Percentiles rank a stretch among this genome's conserved stretches.
phyloP scores from a whole-genome alignment of 208 protist genomes.

The Porcisia deanei region DNA sequence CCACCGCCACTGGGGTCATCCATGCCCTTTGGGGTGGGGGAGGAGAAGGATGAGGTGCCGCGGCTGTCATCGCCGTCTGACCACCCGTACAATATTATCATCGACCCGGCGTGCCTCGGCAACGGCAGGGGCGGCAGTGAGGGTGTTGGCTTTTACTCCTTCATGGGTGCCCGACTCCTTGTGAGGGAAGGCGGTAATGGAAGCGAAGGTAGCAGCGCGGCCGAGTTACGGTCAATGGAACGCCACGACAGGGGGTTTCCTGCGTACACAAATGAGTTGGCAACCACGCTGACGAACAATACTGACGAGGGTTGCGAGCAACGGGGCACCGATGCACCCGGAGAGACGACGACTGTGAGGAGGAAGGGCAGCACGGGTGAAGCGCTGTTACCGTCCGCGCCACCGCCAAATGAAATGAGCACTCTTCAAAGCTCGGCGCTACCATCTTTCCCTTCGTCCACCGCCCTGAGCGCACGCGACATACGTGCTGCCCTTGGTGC shows the following conservation, averaged over 20 bases:
- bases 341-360: not conserved
- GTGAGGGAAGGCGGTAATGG: not conserved
- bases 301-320: not conserved
- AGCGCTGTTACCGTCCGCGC: not conserved
- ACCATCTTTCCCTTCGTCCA: not conserved
- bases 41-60: not conserved
- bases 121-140: not conserved
- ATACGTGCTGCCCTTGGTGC: not conserved
- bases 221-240: not conserved
- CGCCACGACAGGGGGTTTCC: not conserved
- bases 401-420: not conserved
- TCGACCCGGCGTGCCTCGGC: not conserved
- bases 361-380: not conserved
- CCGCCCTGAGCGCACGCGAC: not conserved
- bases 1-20: not conserved
- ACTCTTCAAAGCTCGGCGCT: not conserved
- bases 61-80: not conserved
- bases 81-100: conserved; percentile 4
- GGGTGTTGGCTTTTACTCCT: not conserved
- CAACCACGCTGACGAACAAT: not conserved
- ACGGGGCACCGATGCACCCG: not conserved
- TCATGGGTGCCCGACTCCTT: not conserved
- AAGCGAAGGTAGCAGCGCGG: not conserved
- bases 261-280: not conserved
- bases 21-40: not conserved